These are phyloP conservation scores for Cryphonectria parasitica DNA, from an alignment of 2,329 filamentous ascomycete species.

Conservation along the genomic window DNA sequence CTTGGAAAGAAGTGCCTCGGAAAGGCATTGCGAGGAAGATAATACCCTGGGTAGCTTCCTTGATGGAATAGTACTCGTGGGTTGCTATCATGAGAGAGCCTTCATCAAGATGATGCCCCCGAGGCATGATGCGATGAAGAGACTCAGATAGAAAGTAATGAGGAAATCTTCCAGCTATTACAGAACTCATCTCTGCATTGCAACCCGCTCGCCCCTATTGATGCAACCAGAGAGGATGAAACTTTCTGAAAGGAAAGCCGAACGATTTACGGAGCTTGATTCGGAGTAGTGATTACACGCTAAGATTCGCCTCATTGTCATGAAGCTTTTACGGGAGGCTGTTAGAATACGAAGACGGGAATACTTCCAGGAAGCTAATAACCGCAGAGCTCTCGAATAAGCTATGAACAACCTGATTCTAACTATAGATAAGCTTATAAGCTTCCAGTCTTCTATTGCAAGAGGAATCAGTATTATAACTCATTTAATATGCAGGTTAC, in stretches of 20 bases:
- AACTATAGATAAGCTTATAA: not conserved
- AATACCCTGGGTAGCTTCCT: too few species aligned
- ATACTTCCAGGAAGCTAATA: not conserved
- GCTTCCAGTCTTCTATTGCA: not conserved
- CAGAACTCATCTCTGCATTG: conserved; percentile 8
- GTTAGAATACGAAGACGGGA: not conserved
- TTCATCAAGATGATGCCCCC: too few species aligned
- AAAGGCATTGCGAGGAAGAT: too few species aligned
- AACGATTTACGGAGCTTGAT: not conserved
- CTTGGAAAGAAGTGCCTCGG: too few species aligned
- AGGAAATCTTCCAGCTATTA: not conserved
- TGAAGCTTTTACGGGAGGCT: not conserved
- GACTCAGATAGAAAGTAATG: not conserved
- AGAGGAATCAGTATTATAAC: not conserved
- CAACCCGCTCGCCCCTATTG: not conserved
- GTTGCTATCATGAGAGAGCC: too few species aligned
- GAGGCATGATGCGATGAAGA: too few species aligned
- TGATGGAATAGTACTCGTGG: too few species aligned
- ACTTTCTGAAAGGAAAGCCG: not conserved
- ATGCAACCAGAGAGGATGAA: not conserved
- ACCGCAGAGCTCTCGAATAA: not conserved
- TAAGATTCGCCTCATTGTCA: not conserved
- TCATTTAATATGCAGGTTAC: too few species aligned
- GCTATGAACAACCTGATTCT: not conserved
- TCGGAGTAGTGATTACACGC: not conserved